A percentile compares a stretch with the other conserved stretches of the same genome.
Evolutionary conservation across 78 protist species (phyloP).

Genomic region (Emiliania huxleyi): DNA sequence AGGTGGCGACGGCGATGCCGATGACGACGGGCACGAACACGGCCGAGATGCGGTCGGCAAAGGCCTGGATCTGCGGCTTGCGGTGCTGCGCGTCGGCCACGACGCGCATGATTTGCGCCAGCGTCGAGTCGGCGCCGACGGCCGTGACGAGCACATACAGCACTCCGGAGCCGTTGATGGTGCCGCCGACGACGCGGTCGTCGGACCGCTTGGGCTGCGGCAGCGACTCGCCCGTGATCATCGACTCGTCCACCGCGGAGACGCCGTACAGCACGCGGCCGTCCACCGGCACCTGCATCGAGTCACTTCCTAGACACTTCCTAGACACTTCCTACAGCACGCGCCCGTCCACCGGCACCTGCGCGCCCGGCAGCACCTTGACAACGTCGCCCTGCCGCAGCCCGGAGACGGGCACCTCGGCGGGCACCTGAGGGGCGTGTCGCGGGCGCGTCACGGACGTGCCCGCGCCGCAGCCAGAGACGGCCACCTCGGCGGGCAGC

Average conservation of each 20-base stretch:
- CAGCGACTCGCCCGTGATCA: conserved; percentile 88
- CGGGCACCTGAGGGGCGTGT: too few species aligned
- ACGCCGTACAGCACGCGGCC: conserved; percentile 64
- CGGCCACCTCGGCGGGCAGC: conserved; percentile 51
- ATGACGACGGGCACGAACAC: conserved; percentile 84
- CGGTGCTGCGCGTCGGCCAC: too few species aligned
- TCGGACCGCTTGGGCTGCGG: conserved; percentile 69
- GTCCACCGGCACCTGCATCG: not conserved
- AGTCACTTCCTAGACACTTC: too few species aligned
- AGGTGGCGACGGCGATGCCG: conserved; percentile 66
- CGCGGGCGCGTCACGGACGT: too few species aligned
- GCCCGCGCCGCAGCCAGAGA: too few species aligned
- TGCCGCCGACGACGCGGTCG: conserved; percentile 85
- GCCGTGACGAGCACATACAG: not conserved
- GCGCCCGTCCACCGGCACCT: conserved; percentile 60
- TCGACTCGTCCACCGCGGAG: conserved; percentile 81
- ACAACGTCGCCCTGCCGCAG: conserved; percentile 75
- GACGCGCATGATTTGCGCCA: conserved; percentile 73
- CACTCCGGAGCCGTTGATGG: conserved; percentile 72
- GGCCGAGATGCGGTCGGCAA: conserved; percentile 76
- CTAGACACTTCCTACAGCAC: too few species aligned
- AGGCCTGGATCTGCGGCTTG: conserved; percentile 37
- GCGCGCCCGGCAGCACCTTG: conserved; percentile 76
- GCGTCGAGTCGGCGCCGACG: not conserved
- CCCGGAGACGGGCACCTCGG: not conserved